phyloP scores from a whole-genome alignment of 805 yeast species.

The Candida quercuum region DNA sequence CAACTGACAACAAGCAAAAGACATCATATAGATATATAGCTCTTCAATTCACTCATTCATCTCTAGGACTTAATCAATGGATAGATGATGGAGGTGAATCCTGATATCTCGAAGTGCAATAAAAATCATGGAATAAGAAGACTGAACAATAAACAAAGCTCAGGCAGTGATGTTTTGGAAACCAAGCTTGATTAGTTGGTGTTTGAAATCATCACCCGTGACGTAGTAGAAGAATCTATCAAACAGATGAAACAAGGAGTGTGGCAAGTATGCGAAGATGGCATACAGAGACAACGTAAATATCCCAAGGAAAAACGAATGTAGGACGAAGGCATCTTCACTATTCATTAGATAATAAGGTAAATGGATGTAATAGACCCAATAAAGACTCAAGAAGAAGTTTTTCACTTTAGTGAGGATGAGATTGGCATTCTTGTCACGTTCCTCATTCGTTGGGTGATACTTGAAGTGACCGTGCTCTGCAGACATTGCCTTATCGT shows the following conservation, averaged over 20 bases:
- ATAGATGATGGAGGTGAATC: no score
- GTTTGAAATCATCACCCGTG: constrained; percentile 28
- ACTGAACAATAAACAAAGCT: not conserved
- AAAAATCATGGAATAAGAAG: no score
- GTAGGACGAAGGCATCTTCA: constrained; percentile 36
- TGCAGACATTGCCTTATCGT: no score
- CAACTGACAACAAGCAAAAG: no score
- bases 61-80: no score
- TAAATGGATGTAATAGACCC: constrained; percentile 40
- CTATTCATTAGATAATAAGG: constrained; percentile 40
- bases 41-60: no score
- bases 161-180: not conserved
- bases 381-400: constrained; percentile 29
- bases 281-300: constrained; percentile 35
- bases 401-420: constrained; percentile 24
- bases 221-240: constrained; percentile 26
- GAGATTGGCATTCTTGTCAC: constrained; percentile 20
- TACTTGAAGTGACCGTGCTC: constrained; percentile 23
- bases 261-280: constrained; percentile 26
- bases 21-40: no score
- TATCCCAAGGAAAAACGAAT: constrained; percentile 30
- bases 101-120: not conserved
- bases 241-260: constrained; percentile 17
- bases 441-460: constrained; percentile 24
- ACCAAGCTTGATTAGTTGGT: constrained; percentile 14